These are phyloP conservation scores for Fusarium sp. DNA, from an alignment of 2,329 filamentous ascomycete genomes.

Conservation along the genomic window DNA sequence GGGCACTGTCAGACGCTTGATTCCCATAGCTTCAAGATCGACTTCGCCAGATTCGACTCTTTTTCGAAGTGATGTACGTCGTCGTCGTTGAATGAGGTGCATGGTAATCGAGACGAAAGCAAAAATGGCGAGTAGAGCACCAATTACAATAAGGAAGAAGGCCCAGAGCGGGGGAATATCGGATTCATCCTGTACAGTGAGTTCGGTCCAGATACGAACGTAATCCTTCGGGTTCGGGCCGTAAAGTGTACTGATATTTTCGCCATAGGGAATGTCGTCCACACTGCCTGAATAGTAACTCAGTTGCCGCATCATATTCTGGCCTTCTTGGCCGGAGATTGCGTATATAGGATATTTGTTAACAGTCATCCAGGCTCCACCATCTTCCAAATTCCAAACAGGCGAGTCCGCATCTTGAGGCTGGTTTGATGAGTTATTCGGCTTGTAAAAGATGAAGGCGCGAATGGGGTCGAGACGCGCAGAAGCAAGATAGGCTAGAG, in stretches of 20 bases:
- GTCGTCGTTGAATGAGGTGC: constrained; percentile 80
- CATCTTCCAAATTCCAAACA: constrained; percentile 78
- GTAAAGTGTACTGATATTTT: constrained; percentile 67
- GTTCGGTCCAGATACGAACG: constrained; percentile 70
- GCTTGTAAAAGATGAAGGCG: constrained; percentile 73
- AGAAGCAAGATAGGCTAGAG: constrained; percentile 75
- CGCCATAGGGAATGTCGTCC: constrained; percentile 68
- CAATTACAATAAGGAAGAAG: constrained; percentile 78
- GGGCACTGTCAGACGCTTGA: constrained; percentile 85
- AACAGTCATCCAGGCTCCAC: constrained; percentile 76
- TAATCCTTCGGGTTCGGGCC: constrained; percentile 68
- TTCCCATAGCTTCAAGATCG: constrained; percentile 86
- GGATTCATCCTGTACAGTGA: constrained; percentile 60
- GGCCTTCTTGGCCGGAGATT: constrained; percentile 75
- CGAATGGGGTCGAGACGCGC: constrained; percentile 70
- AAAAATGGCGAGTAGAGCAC: constrained; percentile 76
- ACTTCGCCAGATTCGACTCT: constrained; percentile 83
- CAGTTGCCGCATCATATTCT: constrained; percentile 76
- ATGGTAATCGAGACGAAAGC: constrained; percentile 75
- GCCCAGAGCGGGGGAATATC: constrained; percentile 83
- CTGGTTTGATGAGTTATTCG: constrained; percentile 65
- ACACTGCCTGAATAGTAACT: constrained; percentile 83
- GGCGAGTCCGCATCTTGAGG: constrained; percentile 75
- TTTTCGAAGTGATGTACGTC: constrained; percentile 74
- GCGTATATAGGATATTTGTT: constrained; percentile 87